phyloP scores from a whole-genome alignment of 1,284 basidiomycete species.

The Moesziomyces sp. region DNA sequence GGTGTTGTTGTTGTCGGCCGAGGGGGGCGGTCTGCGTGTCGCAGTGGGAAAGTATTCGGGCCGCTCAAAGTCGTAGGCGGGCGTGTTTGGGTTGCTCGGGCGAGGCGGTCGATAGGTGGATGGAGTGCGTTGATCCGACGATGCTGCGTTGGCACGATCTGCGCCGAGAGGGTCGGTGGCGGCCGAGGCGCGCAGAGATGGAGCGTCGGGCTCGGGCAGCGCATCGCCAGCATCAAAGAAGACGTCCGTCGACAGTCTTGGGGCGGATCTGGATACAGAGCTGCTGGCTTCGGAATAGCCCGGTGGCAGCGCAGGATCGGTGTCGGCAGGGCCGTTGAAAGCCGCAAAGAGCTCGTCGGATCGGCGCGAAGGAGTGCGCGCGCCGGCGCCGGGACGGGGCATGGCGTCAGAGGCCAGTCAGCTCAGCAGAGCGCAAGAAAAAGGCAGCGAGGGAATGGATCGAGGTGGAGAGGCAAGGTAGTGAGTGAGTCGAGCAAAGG shows the following conservation, averaged over 20 bases:
- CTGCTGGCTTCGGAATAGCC: slow-evolving; percentile 27
- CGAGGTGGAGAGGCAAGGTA: too few relatives aligned
- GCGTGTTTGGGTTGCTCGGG: slow-evolving; percentile 6
- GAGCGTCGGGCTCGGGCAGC: slow-evolving; percentile 27
- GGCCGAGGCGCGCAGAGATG: slow-evolving; percentile 3
- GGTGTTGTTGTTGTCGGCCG: slow-evolving; percentile 23
- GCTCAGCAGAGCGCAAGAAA: background rate
- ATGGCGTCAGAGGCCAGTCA: slow-evolving; percentile 8
- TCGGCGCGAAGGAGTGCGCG: slow-evolving; percentile 25
- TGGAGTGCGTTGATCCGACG: slow-evolving; percentile 1
- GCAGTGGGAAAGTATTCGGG: slow-evolving; percentile 55
- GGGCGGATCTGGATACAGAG: slow-evolving; percentile 6
- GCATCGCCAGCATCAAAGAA: slow-evolving; percentile 63
- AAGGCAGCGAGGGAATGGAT: too few relatives aligned
- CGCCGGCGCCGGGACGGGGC: slow-evolving; percentile 26
- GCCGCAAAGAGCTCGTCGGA: slow-evolving; percentile 42
- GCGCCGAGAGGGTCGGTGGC: slow-evolving; percentile 42
- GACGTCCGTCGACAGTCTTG: slow-evolving; percentile 35
- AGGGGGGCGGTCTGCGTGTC: slow-evolving; percentile 21
- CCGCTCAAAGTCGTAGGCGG: slow-evolving; percentile 58
- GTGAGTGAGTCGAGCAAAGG: too few relatives aligned
- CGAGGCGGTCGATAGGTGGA: slow-evolving; percentile 9
- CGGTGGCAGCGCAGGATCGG: slow-evolving; percentile 24
- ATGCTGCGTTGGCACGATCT: slow-evolving; percentile 24
- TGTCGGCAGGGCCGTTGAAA: slow-evolving; percentile 30